Evolutionary conservation across 192 early-diverging fungal species (phyloP), one percentile per base, ranked within the genome.

Genomic region (Coemansia erecta): DNA sequence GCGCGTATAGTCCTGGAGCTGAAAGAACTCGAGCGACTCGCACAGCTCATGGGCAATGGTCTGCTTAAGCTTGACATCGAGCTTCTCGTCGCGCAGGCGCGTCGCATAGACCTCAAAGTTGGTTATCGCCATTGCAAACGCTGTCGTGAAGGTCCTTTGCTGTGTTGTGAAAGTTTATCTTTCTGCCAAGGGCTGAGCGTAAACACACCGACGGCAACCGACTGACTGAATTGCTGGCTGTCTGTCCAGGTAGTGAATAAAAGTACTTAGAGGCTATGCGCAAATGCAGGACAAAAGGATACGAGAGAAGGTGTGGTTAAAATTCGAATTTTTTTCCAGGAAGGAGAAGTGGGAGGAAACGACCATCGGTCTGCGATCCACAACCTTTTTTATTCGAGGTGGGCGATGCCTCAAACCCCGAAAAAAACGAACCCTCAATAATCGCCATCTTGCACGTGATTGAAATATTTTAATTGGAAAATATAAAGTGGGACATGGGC

Each of bases 11-110:
- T 98, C 94, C 39, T 85, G 81, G 2, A 89, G 82, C 72, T 97
- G 96, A 54, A 91, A 88, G 31, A 90, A 81, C 69, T 98, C 96
- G 2, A 97, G 88, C 23, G 90, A 90, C 61, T 98, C 94, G 61
- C 91, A 79, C 4, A 98, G 81, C 64, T 96, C 94, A 48, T 77
- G 86, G 2, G 89, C 90, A 59, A 93, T 92, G 21, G 86, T 87
- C 40, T 88, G 71, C 68, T 94, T 95, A 28, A 92, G 81, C 58
- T 80, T 80, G 14, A 73, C 44, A 55, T 83, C 89, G 33, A 66
- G 68, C 47, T 52, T 57, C 26, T 78, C 76, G 62, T 83, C 82
- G 53, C 70, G 72, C 61, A 83, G 54, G 33, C 82, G 75, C 55
- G 82, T 73, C 26, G 82, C 82, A 46, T 69, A 83, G 35, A 83